Evolutionary conservation across 1,284 basidiomycete species (phyloP).

Genomic region (Ceratobasidium sp.): DNA sequence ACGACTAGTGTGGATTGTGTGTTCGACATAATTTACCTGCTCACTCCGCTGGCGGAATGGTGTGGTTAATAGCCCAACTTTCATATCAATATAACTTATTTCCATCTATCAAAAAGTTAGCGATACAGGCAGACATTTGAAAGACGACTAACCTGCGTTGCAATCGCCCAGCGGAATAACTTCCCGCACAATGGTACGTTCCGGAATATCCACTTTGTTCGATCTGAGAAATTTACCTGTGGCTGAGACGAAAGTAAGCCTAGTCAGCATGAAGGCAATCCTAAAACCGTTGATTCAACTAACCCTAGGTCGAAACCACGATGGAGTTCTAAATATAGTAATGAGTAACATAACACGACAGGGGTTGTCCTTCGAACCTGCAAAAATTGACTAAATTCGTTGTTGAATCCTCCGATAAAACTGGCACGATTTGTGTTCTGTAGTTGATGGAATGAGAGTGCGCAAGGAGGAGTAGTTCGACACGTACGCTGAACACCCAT

Average conservation of each 20-base stretch:
- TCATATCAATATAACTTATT: not conserved
- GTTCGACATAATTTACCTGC: not conserved
- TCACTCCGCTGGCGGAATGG: constrained; percentile 24
- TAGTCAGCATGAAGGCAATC: constrained; percentile 37
- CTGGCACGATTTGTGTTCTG: constrained; percentile 16
- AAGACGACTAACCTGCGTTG: constrained; percentile 56
- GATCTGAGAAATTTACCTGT: constrained; percentile 2
- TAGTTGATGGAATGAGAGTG: not conserved
- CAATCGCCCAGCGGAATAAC: constrained; percentile 61
- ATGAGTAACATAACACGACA: constrained; percentile 57
- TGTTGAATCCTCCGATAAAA: not conserved
- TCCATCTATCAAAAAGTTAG: not conserved
- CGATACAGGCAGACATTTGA: not conserved
- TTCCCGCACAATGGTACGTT: constrained; percentile 61
- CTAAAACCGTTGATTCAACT: not conserved
- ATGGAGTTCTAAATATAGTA: constrained; percentile 41
- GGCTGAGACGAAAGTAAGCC: constrained; percentile 44
- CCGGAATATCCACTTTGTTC: constrained; percentile 55
- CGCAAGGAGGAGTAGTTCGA: constrained; percentile 18
- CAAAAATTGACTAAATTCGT: constrained; percentile 11
- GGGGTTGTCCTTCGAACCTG: constrained; percentile 48
- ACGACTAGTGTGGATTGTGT: too few species aligned
- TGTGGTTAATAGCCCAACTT: not conserved
- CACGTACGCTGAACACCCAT: constrained; percentile 46
- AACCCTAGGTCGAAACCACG: constrained; percentile 18